Percentiles rank a stretch among this genome's conserved stretches.
phyloP scores from a whole-genome alignment of 2,329 filamentous ascomycete genomes.

The Ophiostoma sp. region DNA sequence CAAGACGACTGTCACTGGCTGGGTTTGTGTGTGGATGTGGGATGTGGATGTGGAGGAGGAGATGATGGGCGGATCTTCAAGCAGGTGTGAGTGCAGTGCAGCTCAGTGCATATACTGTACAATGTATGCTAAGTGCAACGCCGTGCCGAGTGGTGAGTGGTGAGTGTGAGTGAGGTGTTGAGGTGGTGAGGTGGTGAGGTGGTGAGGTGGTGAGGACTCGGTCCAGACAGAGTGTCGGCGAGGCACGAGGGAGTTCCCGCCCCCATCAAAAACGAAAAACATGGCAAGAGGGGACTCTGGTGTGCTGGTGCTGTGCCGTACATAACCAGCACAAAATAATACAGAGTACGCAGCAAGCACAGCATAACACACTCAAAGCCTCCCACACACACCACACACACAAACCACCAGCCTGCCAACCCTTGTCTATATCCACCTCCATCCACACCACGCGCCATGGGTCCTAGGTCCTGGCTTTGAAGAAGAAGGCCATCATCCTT shows the following conservation, averaged over 20 bases:
- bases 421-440: constrained; percentile 18
- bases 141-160: neutral
- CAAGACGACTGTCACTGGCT: constrained; percentile 7
- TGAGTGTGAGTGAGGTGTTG: constrained; percentile 4
- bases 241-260: constrained; percentile 8
- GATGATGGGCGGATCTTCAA: constrained; percentile 6
- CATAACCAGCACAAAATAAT: constrained; percentile 8
- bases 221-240: neutral
- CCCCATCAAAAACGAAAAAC: neutral
- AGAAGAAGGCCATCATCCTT: constrained; percentile 17
- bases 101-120: neutral
- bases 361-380: neutral
- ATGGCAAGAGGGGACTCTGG: neutral
- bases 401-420: constrained; percentile 14
- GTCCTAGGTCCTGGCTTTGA: neutral
- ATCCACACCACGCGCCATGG: constrained; percentile 16
- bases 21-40: neutral
- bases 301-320: neutral
- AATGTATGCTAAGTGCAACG: neutral
- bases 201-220: constrained; percentile 6
- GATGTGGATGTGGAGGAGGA: constrained; percentile 9
- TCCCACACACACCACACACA: neutral
- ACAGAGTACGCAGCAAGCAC: neutral
- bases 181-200: neutral
- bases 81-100: constrained; percentile 6